Evolutionary conservation across 352 stramenopile species (phyloP), one percentile per base, ranked within the genome.

Genomic region (Poterioochromonas sp.): DNA sequence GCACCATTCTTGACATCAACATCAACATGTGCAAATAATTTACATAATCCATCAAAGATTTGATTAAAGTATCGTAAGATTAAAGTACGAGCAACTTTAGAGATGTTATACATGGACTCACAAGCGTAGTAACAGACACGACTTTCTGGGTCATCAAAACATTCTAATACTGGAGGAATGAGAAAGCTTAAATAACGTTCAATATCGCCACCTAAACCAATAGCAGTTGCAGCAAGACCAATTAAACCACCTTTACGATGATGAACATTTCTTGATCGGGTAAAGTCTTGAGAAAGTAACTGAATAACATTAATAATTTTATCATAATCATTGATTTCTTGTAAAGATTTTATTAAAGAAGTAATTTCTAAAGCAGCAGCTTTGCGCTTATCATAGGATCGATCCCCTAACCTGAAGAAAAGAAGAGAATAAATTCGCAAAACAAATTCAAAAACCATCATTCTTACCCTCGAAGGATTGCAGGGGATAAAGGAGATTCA

Each of bases 71-170:
- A 98, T 76, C 88, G 83, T 44, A 99, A 83, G 47, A 99, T 97
- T 71, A 92, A 86, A 22, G 91, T 89, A 20, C 95, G 85, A 8
- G 95, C 93, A 0, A 93, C 88, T 83, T 99, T 99, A 49, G 94
- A 94, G 83, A 99, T 99, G 85, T 99, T 99, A 88, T 99, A 99
- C 43, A 99, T 85, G 63, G 88, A 93, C 84, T 99, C 96, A 83
- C 95, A 99, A 1, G 96, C 95, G 83, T 99, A 99, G 85, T 99
- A 99, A 26, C 93, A 87, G 40, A 97, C 96, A 69, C 95, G 87
- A 40, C 88, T 94, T 86, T 99, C 96, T 0, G 95, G 94, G 84
- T 99, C 96, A 82, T 99, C 95, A 82, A 99, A 98, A 83, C 95
- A 99, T 81, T 99, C 94, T 70, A 99, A 87, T 73, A 99, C 94